Evolutionary conservation across 768 basidiomycete genomes (phyloP), one percentile per base, ranked within the genome.

Genomic region (Ramaria rubella): DNA sequence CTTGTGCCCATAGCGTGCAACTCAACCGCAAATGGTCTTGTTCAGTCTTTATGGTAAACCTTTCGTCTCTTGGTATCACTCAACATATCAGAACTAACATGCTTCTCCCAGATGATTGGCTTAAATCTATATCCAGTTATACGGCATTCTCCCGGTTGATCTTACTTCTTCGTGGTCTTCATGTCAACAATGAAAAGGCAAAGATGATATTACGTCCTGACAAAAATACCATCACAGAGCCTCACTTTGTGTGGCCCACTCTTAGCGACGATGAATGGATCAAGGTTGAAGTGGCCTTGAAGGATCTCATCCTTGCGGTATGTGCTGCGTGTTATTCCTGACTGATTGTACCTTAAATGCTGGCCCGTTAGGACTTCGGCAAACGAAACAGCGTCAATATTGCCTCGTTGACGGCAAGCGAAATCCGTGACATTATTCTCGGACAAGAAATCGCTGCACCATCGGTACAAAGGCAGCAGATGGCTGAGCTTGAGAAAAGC

Each of bases 161-260:
- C 61, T 81, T 98, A n/a, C 81, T 98, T 27, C 82, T 99, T 23
- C 94, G 96, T 72, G 94, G 91, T 34, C 79, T 98, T 29, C 96
- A 98, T 70, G 96, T 98, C 72, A 98, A 99, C 74, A 96, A 98
- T 66, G 96, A 98, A 69, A 99, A 99, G 76, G 94, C 96, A 26
- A 99, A 99, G 78, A 87, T 99, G 64, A 94, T 99, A 61, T 77
- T 99, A 34, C 93, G 94, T 62, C 96, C 96, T 0, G 94, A 98
- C 76, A 95, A 96, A 73, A 87, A 85, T 57, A 98, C 95, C 1
- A 87, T 95, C 64, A 98, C 96, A 2, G 92, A 97, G 69, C 88
- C 94, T 38, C 94, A 98, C 72, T 97, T 95, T 69, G 92, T 98
- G 31, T 97, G 94, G 94, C 95, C 95, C 9, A 86, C 92, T 1